Evolutionary conservation across 176 grass and related monocot genomes (phyloP).

Genomic region (Leersia perrieri): DNA sequence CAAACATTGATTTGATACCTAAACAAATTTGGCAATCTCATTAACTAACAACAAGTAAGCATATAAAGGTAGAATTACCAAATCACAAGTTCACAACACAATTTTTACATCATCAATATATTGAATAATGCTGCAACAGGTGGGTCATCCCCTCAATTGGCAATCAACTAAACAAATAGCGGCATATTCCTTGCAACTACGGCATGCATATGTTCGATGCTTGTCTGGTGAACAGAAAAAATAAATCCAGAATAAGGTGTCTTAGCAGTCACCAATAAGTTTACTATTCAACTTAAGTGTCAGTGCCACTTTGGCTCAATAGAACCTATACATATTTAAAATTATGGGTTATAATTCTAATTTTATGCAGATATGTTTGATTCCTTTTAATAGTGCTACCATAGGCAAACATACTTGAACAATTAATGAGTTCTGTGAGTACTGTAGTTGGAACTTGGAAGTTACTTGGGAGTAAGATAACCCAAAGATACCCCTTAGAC

Average conservation of each 20-base stretch:
- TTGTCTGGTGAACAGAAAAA: not conserved
- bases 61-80: not conserved
- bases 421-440: not conserved
- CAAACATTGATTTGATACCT: conserved; percentile 54
- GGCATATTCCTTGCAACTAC: not conserved
- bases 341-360: not conserved
- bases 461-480: not conserved
- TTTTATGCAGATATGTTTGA: conserved; percentile 15
- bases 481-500: not conserved
- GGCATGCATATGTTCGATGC: not conserved
- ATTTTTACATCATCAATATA: not conserved
- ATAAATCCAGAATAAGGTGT: not conserved
- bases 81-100: not conserved
- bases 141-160: not conserved
- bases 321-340: not conserved
- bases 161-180: not conserved
- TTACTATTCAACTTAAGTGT: not conserved
- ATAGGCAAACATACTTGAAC: not conserved
- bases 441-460: not conserved
- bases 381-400: not conserved
- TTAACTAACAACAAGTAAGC: conserved; percentile 10
- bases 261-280: not conserved
- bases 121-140: conserved; percentile 1
- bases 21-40: not conserved
- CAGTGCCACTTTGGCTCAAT: not conserved